A percentile compares a stretch with the other conserved stretches of the same genome.
Conservation (phyloP, 371 early-diverging fungal species). For the Mortierella sp. region DNA sequence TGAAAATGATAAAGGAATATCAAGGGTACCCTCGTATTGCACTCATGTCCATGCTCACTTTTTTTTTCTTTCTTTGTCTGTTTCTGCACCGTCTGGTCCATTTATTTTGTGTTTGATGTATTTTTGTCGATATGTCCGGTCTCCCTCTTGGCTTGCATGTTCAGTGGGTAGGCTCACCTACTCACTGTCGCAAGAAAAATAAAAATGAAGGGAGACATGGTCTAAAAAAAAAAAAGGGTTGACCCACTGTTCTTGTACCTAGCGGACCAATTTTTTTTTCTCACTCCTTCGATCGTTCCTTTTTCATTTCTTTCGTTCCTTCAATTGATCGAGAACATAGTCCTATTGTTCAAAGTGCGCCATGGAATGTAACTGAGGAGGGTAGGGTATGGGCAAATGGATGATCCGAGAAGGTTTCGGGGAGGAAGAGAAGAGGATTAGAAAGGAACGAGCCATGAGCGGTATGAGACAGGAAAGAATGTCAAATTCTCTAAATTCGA, state of each 20-base stretch:
- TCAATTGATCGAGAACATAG: background rate
- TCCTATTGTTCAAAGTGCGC: background rate
- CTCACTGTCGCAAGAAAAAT: too few relatives aligned
- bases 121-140: too few relatives aligned
- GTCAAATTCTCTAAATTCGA: background rate
- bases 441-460: background rate
- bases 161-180: too few relatives aligned
- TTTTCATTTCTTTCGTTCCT: background rate
- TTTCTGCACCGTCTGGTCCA: too few relatives aligned
- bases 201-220: too few relatives aligned
- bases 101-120: too few relatives aligned
- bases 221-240: too few relatives aligned
- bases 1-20: background rate
- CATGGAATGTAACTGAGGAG: too few relatives aligned
- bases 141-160: too few relatives aligned
- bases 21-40: background rate
- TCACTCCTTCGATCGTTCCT: background rate
- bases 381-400: background rate
- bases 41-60: background rate
- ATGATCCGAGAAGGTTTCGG: slow-evolving; percentile 7
- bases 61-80: background rate
- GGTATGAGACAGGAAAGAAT: background rate
- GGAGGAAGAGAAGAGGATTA: background rate
- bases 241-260: too few relatives aligned
- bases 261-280: background rate